Conservation (phyloP, 2,329 filamentous ascomycete species). For the Trichoderma arundinaceum region DNA sequence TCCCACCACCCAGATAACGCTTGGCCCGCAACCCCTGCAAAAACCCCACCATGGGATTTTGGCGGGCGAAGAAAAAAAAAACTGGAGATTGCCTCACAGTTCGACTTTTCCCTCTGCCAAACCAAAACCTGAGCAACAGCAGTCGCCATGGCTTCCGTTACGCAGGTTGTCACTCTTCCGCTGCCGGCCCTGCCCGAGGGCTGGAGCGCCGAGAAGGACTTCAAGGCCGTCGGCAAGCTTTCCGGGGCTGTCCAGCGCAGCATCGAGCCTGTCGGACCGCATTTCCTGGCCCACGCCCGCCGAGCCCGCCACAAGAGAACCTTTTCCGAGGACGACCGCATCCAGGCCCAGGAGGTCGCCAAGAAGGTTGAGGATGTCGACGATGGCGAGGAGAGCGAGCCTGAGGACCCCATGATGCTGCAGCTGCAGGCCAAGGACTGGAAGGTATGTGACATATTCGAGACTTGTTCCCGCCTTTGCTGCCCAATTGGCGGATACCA, state of each 20-base stretch:
- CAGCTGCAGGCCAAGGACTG: constrained; percentile 97
- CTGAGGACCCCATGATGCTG: constrained; percentile 91
- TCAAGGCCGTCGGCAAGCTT: constrained; percentile 81
- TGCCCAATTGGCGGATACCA: not conserved
- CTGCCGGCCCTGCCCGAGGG: constrained; percentile 78
- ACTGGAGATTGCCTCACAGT: constrained; percentile 20
- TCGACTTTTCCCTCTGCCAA: not conserved
- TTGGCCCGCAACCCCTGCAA: not conserved
- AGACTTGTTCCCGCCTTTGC: not conserved
- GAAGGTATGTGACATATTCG: constrained; percentile 69
- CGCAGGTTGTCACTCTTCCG: constrained; percentile 66
- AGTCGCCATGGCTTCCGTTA: constrained; percentile 65
- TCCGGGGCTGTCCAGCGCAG: constrained; percentile 81
- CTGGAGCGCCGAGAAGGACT: constrained; percentile 89
- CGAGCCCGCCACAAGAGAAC: constrained; percentile 96
- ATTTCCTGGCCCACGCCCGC: constrained; percentile 96
- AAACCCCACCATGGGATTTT: constrained; percentile 30
- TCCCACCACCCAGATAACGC: not conserved
- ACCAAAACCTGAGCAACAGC: constrained; percentile 1
- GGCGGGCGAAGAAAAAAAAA: constrained; percentile 28
- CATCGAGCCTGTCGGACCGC: constrained; percentile 93
- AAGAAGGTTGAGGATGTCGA: constrained; percentile 96
- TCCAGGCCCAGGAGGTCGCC: constrained; percentile 91
- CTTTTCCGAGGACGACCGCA: constrained; percentile 97
- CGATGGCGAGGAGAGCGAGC: constrained; percentile 87